Evolutionary conservation across 805 yeast genomes (phyloP).

Genomic region (Pichia occidentalis): DNA sequence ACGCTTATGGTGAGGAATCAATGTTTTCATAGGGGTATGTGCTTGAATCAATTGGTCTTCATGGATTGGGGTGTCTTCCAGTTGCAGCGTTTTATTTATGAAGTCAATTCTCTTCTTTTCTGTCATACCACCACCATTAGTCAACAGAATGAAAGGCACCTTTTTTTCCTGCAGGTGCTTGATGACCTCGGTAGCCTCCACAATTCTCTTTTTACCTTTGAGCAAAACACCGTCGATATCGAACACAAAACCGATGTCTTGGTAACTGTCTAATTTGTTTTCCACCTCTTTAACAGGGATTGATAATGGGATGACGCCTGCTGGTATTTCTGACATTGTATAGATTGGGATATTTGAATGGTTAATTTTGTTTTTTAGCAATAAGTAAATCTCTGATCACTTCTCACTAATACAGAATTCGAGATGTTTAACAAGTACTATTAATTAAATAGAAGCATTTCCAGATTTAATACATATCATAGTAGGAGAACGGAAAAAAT

Average conservation of each 20-base stretch:
- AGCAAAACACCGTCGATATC: slow-evolving; percentile 82
- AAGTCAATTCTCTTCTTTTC: slow-evolving; percentile 44
- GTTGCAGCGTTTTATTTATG: slow-evolving; percentile 35
- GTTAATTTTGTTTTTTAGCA: too few relatives aligned
- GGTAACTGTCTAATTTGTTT: slow-evolving; percentile 8
- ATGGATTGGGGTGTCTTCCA: slow-evolving; percentile 38
- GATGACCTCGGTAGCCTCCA: slow-evolving; percentile 53
- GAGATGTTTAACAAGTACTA: too few relatives aligned
- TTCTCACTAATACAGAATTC: too few relatives aligned
- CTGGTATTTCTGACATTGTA: neutral
- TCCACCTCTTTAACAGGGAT: slow-evolving; percentile 13
- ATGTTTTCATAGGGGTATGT: slow-evolving; percentile 75
- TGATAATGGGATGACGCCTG: slow-evolving; percentile 11
- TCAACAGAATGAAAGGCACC: slow-evolving; percentile 75
- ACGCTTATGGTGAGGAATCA: slow-evolving; percentile 46
- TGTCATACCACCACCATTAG: slow-evolving; percentile 78
- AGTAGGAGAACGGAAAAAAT: too few relatives aligned
- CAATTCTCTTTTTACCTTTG: slow-evolving; percentile 63
- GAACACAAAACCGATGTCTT: slow-evolving; percentile 30
- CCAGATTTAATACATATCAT: too few relatives aligned
- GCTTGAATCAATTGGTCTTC: slow-evolving; percentile 71
- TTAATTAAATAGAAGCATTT: too few relatives aligned
- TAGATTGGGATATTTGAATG: neutral
- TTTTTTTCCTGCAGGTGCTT: slow-evolving; percentile 38
- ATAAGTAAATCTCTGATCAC: too few relatives aligned